A percentile compares a stretch with the other conserved stretches of the same genome.
Evolutionary conservation across 169 alveolate genomes (phyloP).

Genomic region (Neospora caninum): DNA sequence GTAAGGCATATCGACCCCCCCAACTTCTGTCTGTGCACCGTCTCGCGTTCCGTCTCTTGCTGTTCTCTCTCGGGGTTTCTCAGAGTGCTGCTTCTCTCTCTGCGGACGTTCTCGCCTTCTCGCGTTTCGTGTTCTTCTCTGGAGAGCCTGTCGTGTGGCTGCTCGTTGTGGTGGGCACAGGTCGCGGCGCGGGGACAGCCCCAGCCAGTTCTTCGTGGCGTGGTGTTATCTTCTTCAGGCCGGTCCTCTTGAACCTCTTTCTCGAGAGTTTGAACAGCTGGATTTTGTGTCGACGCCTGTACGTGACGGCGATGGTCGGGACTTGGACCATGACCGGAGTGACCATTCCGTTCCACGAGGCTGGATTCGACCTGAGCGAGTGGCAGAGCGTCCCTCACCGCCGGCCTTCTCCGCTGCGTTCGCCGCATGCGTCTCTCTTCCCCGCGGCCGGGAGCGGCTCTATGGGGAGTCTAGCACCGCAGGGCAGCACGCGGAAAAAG

Average conservation of each 20-base stretch:
- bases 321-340: constrained; percentile 82
- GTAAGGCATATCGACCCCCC: constrained; percentile 10
- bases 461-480: background rate
- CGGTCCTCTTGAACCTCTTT: background rate
- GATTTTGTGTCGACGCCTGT: constrained; percentile 82
- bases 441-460: background rate
- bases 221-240: background rate
- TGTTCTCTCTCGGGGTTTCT: background rate
- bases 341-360: constrained; percentile 77
- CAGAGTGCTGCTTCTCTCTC: background rate
- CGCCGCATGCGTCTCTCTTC: background rate
- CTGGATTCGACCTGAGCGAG: background rate
- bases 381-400: background rate
- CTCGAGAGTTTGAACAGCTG: constrained; percentile 66
- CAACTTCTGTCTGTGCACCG: background rate
- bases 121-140: too few species aligned
- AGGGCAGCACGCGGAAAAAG: background rate
- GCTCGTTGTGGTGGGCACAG: background rate
- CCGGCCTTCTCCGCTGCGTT: background rate
- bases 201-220: background rate
- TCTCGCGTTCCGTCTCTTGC: background rate
- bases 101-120: too few species aligned
- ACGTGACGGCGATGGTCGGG: constrained; percentile 83
- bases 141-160: too few species aligned
- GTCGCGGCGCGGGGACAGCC: background rate